phyloP scores from a whole-genome alignment of 495 filamentous ascomycete species.

The Copromyces sp. region DNA sequence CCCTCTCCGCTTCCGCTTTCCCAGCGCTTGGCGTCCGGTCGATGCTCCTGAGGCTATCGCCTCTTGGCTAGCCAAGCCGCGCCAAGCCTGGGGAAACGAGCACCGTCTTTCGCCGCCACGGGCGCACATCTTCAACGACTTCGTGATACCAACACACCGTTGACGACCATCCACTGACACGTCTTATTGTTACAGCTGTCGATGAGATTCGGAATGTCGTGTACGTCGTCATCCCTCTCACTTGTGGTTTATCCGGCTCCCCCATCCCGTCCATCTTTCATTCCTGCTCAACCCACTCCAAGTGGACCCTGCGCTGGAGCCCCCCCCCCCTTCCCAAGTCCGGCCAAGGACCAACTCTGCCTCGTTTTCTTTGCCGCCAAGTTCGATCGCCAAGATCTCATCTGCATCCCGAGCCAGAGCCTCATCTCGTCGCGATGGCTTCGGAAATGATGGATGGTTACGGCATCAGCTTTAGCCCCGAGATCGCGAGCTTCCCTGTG shows the following conservation, averaged over 20 bases:
- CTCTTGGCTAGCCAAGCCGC: constrained; percentile 26
- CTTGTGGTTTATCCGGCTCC: neutral
- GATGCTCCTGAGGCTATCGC: constrained; percentile 7
- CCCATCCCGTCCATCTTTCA: neutral
- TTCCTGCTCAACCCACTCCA: neutral
- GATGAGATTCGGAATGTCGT: constrained; percentile 32
- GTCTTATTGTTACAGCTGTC: constrained; percentile 18
- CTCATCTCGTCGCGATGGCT: neutral
- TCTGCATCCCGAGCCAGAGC: neutral
- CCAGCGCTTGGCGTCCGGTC: neutral
- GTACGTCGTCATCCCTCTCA: constrained; percentile 14
- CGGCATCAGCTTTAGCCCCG: neutral
- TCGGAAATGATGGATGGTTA: neutral
- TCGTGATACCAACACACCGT: neutral
- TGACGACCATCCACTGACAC: constrained; percentile 16
- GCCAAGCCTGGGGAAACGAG: constrained; percentile 24
- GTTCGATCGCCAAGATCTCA: neutral
- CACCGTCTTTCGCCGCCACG: neutral
- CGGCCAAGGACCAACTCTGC: neutral
- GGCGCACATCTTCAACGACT: neutral
- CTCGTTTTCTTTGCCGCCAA: neutral
- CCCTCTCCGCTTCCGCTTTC: constrained; percentile 7
- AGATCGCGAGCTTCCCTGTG: neutral
- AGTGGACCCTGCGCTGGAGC: neutral
- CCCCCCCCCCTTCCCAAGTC: neutral